Base-by-base conservation (phyloP, 2,329 filamentous ascomycete species). In the Aspergillus sp. region DNA sequence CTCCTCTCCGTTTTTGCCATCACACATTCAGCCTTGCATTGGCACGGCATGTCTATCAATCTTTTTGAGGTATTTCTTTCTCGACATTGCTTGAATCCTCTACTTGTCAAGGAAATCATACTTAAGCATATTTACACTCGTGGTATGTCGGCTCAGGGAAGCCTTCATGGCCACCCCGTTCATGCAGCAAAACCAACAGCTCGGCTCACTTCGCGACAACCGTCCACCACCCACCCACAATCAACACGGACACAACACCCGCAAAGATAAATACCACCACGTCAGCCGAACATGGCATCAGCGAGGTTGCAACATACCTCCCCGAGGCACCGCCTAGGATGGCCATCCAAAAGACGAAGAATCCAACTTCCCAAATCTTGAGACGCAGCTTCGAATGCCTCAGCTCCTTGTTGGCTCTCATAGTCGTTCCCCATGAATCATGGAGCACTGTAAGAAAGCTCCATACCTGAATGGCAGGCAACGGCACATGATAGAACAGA, bases 381-480 rank as follows among this genome's bases (percentile, higher is more conserved):
- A 41, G 6, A 17, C 36, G 15, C 25, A 54, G 25, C 39, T 8
- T 44, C 3, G 65, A 49, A 21, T 65, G 60, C 30, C 63, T 62
- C 52, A 63, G 55, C 56, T 75, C 73, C 4, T 62, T 62, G 30
- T 65, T 68, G 17, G 68, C 70, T 3, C 75, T 66, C 73, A 76
- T 76, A 5, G 69, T 63, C 0, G 73, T 77, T 2, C 74, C 75
- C 75, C 74, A 77, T 0, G 71, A 70, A 13, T 73, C 71, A 19
- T 75, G 68, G 11, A 74, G 64, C 4, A 73, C 62, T 0, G 75
- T 77, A 5, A 75, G 15, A 25, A 75, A 58, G 27, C 70, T 71
- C 75, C 75, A 77, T 11, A 71, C 62, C 60, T 74, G 70, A n/a
- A 76, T 71, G 8, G 71, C 72, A 0, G 75, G 73, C 7, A 75